Percentiles rank a stretch among this genome's conserved stretches.
Conservation (phyloP, 2,329 filamentous ascomycete genomes). For the Lecanicillium sp. region DNA sequence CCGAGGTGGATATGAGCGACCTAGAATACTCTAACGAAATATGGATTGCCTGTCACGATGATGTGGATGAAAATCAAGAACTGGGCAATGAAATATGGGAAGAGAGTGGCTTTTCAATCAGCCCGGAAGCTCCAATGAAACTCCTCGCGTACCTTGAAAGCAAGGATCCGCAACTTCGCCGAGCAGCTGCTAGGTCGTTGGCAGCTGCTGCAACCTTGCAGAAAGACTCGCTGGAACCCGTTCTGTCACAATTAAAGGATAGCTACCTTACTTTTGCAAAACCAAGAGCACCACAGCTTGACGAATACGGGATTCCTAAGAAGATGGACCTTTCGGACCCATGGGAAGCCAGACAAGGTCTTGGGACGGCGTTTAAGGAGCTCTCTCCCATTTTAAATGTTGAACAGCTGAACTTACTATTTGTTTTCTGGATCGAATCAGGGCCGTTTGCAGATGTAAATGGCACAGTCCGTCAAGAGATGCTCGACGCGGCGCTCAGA, state of each 20-base stretch:
- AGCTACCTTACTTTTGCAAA: constrained; percentile 75
- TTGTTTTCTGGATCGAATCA: constrained; percentile 76
- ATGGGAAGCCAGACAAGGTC: constrained; percentile 86
- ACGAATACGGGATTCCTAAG: constrained; percentile 89
- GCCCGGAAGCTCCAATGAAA: constrained; percentile 54
- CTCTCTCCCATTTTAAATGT: constrained; percentile 64
- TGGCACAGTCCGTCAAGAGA: constrained; percentile 70
- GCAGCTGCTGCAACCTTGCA: constrained; percentile 63
- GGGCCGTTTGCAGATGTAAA: constrained; percentile 84
- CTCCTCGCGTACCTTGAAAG: constrained; percentile 75
- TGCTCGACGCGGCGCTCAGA: constrained; percentile 81
- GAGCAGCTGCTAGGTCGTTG: constrained; percentile 74
- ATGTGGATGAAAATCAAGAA: constrained; percentile 77
- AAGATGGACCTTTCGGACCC: constrained; percentile 83
- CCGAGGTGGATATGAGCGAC: constrained; percentile 87
- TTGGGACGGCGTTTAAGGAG: constrained; percentile 80
- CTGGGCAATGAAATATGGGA: constrained; percentile 89
- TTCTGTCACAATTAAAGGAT: constrained; percentile 58
- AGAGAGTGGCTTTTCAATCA: constrained; percentile 73
- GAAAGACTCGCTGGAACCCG: constrained; percentile 48
- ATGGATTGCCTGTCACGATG: constrained; percentile 89
- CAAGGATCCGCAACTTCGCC: constrained; percentile 71
- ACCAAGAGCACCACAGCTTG: constrained; percentile 72
- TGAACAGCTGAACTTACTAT: constrained; percentile 65
- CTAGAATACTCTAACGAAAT: constrained; percentile 81